Evolutionary conservation across 2,329 filamentous ascomycete species (phyloP).

Genomic region (Ramularia endophylla): DNA sequence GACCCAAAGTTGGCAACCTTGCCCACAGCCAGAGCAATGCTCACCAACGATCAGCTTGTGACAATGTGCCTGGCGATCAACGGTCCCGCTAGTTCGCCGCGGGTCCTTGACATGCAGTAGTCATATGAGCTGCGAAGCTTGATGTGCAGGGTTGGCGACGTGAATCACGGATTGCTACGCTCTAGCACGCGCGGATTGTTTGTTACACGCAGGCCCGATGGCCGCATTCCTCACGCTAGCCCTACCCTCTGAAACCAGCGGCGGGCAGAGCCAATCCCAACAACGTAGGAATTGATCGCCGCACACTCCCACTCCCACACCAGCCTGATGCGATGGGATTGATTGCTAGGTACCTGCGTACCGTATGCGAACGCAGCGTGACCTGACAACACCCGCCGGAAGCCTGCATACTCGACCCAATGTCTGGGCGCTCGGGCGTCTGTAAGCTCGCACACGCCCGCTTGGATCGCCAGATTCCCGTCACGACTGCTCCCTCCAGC

Average conservation of each 20-base stretch:
- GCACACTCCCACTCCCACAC: slow-evolving; percentile 8
- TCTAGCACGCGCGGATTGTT: slow-evolving; percentile 13
- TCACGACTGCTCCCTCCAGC: slow-evolving; percentile 2
- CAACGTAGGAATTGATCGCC: slow-evolving; percentile 3
- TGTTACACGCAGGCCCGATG: slow-evolving; percentile 19
- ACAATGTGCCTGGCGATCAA: slow-evolving; percentile 18
- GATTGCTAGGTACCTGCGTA: slow-evolving; percentile 25
- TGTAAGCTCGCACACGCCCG: slow-evolving; percentile 17
- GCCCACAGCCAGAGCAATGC: slow-evolving; percentile 5
- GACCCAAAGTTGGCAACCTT: slow-evolving; percentile 19
- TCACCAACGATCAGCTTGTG: slow-evolving; percentile 5
- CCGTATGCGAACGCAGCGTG: slow-evolving; percentile 31
- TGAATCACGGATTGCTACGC: slow-evolving; percentile 12
- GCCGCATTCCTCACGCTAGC: slow-evolving; percentile 25
- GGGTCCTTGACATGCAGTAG: slow-evolving; percentile 24
- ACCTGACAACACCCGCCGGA: slow-evolving; percentile 24
- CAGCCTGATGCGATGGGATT: slow-evolving; percentile 14
- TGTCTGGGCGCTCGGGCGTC: slow-evolving; percentile 21
- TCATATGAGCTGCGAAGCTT: slow-evolving; percentile 20
- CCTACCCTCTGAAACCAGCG: slow-evolving; percentile 19
- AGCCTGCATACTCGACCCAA: slow-evolving; percentile 26
- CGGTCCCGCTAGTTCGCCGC: slow-evolving; percentile 17
- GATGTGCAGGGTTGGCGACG: slow-evolving; percentile 17
- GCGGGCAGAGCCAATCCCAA: slow-evolving; percentile 12
- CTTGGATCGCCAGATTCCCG: slow-evolving; percentile 10